Conservation (phyloP, 345 rosid species). For the Ceriops decandra region DNA sequence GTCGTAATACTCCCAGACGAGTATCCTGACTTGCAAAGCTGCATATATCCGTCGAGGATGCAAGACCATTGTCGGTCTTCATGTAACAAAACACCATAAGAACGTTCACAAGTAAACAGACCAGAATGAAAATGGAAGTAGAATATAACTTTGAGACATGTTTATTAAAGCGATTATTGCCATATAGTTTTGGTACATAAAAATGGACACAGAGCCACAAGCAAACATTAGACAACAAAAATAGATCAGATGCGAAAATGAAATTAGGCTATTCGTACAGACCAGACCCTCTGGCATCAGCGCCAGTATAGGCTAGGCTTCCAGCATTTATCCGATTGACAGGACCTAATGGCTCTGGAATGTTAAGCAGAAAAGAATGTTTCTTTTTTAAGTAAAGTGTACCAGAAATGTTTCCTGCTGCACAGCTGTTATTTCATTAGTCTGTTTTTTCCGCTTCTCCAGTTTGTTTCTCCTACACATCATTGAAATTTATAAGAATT, state of each 20-base stretch:
- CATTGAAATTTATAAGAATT: constrained; percentile 28
- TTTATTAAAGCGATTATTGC: constrained; percentile 13
- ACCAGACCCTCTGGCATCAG: background rate
- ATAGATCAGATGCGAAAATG: background rate
- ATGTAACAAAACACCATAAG: too few species aligned
- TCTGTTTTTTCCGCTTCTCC: constrained; percentile 6
- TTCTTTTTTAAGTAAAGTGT: background rate
- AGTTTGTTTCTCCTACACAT: constrained; percentile 15
- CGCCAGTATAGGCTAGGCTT: constrained; percentile 9
- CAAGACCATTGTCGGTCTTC: too few species aligned
- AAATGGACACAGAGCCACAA: constrained; percentile 10
- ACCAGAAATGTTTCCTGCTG: constrained; percentile 27
- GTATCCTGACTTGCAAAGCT: too few species aligned
- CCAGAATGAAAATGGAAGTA: background rate
- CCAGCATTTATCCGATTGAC: constrained; percentile 7
- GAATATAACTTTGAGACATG: background rate
- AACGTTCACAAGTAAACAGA: too few species aligned
- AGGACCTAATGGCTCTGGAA: background rate
- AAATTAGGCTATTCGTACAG: constrained; percentile 1
- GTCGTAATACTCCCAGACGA: too few species aligned
- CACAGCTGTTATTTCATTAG: constrained; percentile 8
- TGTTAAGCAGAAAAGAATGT: constrained; percentile 5
- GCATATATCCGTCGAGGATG: too few species aligned
- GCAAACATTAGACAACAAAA: constrained; percentile 13
- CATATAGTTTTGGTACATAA: constrained; percentile 19